Evolutionary conservation across 2,329 filamentous ascomycete species (phyloP).

Genomic region (Coniochaeta sp.): DNA sequence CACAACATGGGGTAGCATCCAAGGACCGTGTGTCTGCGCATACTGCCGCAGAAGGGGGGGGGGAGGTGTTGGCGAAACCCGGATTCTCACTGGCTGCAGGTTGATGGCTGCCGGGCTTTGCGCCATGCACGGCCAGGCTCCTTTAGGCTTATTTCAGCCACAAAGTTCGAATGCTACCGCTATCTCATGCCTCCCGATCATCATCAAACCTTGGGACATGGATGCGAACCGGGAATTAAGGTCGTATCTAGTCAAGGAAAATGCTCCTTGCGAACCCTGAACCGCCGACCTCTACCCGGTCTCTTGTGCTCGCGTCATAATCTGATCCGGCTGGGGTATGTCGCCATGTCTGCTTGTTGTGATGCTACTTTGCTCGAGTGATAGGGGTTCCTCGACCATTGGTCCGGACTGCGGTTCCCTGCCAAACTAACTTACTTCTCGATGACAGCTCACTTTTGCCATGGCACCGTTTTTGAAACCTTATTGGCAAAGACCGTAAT

Average conservation of each 20-base stretch:
- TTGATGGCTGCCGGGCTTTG: not conserved
- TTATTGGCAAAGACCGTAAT: not conserved
- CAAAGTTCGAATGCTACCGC: not conserved
- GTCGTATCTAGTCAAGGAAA: conserved; percentile 18
- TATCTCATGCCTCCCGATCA: not conserved
- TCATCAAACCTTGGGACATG: conserved; percentile 11
- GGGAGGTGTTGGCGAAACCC: not conserved
- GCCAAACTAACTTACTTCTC: not conserved
- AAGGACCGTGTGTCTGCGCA: not conserved
- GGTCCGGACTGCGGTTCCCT: not conserved
- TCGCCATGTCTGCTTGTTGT: conserved; percentile 1
- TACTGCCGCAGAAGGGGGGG: not conserved
- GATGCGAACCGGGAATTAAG: conserved; percentile 21
- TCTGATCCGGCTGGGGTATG: conserved; percentile 6
- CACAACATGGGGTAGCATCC: not conserved
- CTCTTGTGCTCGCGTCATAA: conserved; percentile 3
- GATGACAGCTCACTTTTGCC: not conserved
- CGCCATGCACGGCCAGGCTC: not conserved
- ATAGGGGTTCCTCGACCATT: too few relatives aligned
- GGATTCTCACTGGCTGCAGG: not conserved
- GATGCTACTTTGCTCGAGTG: too few relatives aligned
- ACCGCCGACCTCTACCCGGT: conserved; percentile 6
- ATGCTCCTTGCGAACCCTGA: conserved; percentile 16
- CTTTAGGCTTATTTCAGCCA: conserved; percentile 1
- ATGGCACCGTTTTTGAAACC: not conserved